Evolutionary conservation across 441 rosid genomes (phyloP).

Genomic region (Syzygium syzygioides): DNA sequence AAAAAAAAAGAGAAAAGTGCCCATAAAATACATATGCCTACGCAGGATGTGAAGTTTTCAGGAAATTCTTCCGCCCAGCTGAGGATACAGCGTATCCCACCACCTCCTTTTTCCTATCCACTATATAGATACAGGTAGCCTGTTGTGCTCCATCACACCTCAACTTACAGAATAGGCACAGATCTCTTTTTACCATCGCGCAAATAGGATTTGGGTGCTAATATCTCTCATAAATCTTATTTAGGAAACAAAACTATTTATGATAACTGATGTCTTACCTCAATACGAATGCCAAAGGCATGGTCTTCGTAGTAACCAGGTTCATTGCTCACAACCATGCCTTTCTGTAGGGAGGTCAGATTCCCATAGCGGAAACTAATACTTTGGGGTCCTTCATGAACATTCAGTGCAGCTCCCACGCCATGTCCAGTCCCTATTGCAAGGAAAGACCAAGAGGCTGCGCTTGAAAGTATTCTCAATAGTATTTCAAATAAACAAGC

Average conservation of each 20-base stretch:
- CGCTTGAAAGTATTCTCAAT: background rate
- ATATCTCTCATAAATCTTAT: background rate
- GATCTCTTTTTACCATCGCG: background rate
- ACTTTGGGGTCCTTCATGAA: slow-evolving; percentile 99
- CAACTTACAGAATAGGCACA: background rate
- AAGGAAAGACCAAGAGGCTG: background rate
- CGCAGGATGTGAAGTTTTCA: background rate
- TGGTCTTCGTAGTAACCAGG: slow-evolving; percentile 98
- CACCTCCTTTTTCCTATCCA: background rate
- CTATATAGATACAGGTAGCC: background rate
- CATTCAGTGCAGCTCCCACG: slow-evolving; percentile 94
- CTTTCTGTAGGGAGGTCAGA: slow-evolving; percentile 66
- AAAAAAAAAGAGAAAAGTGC: background rate
- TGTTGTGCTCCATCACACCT: background rate
- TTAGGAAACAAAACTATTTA: background rate
- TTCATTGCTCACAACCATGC: slow-evolving; percentile 98
- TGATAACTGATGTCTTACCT: slow-evolving; percentile 32
- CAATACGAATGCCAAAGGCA: slow-evolving; percentile 95
- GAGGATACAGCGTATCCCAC: background rate
- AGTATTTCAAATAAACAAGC: background rate
- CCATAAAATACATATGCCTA: background rate
- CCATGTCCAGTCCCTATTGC: slow-evolving; percentile 93
- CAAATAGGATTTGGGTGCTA: background rate
- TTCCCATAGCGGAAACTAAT: slow-evolving; percentile 91
- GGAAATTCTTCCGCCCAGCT: background rate